Conservation (phyloP, 257 asterid species). For the Sherardia arvensis region DNA sequence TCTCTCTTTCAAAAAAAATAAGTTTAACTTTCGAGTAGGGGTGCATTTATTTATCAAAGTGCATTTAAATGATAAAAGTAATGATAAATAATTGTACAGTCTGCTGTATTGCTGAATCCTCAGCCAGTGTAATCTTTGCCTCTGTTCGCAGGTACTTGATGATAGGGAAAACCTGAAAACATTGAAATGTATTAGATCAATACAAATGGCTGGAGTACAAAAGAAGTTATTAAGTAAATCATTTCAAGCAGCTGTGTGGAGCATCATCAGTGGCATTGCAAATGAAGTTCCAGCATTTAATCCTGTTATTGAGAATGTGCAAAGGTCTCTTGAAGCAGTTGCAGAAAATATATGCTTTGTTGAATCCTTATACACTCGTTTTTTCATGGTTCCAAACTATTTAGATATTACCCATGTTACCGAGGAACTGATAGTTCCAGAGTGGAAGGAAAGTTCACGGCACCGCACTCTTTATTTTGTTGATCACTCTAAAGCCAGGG, state of each 20-base stretch:
- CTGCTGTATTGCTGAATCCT: slow-evolving; percentile 8
- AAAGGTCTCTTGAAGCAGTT: slow-evolving; percentile 38
- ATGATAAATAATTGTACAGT: neutral
- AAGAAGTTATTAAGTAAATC: slow-evolving; percentile 54
- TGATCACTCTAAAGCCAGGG: slow-evolving; percentile 38
- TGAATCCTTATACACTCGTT: slow-evolving; percentile 53
- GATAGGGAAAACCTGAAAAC: slow-evolving; percentile 37
- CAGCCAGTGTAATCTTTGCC: slow-evolving; percentile 12
- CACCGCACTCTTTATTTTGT: slow-evolving; percentile 72
- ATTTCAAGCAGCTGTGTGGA: slow-evolving; percentile 77
- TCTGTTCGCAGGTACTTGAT: slow-evolving; percentile 53
- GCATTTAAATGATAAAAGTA: neutral
- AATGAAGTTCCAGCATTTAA: slow-evolving; percentile 36
- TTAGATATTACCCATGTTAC: slow-evolving; percentile 56
- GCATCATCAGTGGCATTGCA: slow-evolving; percentile 33
- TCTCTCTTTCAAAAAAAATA: no score
- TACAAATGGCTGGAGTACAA: slow-evolving; percentile 45
- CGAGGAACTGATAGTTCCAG: slow-evolving; percentile 50
- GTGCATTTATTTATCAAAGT: slow-evolving; percentile 2
- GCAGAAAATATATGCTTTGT: slow-evolving; percentile 73
- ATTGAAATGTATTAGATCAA: slow-evolving; percentile 54
- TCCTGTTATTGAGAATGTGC: slow-evolving; percentile 40
- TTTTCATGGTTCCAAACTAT: slow-evolving; percentile 57
- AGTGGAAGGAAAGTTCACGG: slow-evolving; percentile 52
- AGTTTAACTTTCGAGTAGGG: no score